Evolutionary conservation across 345 rosid species (phyloP).

Genomic region (Bruguiera sexangula): DNA sequence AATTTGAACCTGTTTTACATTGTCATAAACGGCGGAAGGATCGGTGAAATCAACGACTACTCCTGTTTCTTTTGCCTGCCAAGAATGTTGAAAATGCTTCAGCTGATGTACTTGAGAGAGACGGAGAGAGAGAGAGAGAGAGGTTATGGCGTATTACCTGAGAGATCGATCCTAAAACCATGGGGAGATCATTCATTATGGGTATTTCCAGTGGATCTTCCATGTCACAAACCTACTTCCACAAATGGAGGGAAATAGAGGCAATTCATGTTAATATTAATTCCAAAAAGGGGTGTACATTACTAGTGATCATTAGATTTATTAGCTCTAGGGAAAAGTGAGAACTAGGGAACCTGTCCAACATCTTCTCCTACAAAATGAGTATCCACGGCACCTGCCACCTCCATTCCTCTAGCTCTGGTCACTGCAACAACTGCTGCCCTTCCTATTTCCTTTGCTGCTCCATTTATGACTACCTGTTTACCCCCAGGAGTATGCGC

Average conservation of each 20-base stretch:
- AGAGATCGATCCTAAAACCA: constrained; percentile 95
- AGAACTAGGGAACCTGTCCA: constrained; percentile 51
- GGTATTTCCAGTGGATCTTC: constrained; percentile 86
- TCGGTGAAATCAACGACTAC: constrained; percentile 83
- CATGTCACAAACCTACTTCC: constrained; percentile 66
- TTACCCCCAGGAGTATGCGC: neutral
- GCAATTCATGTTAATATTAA: neutral
- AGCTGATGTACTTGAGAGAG: neutral
- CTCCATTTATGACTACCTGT: constrained; percentile 82
- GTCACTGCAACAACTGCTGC: constrained; percentile 85
- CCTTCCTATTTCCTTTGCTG: constrained; percentile 89
- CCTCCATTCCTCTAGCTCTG: constrained; percentile 91
- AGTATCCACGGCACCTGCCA: constrained; percentile 86
- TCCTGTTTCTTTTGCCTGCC: constrained; percentile 77
- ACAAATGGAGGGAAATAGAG: constrained; percentile 1
- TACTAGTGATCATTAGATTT: too few relatives aligned
- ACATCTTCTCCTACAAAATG: constrained; percentile 76
- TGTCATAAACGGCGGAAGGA: constrained; percentile 84
- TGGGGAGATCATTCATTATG: constrained; percentile 69
- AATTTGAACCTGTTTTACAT: constrained; percentile 72
- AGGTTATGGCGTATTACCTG: constrained; percentile 43
- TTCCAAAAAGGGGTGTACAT: too few relatives aligned
- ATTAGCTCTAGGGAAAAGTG: too few relatives aligned
- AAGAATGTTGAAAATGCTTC: constrained; percentile 4
- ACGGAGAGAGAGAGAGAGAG: neutral